phyloP scores from a whole-genome alignment of 768 basidiomycete genomes.

The Boletus barrowsii region DNA sequence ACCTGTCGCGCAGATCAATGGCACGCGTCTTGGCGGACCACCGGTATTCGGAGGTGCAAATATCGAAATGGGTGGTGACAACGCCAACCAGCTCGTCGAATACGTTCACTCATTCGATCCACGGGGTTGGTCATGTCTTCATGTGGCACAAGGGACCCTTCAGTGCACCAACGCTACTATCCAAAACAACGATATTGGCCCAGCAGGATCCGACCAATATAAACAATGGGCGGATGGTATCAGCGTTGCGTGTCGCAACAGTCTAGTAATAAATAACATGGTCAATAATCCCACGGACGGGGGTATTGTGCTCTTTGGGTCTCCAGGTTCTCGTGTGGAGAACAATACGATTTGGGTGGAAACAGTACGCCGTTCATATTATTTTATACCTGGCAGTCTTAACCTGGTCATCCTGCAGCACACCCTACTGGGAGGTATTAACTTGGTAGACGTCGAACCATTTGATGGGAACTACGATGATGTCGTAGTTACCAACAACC shows the following conservation, averaged over 20 bases:
- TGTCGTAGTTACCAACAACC: slow-evolving; percentile 65
- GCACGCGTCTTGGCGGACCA: slow-evolving; percentile 54
- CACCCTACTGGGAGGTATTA: slow-evolving; percentile 73
- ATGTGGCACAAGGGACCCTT: slow-evolving; percentile 66
- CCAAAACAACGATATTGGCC: slow-evolving; percentile 83
- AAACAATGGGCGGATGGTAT: slow-evolving; percentile 84
- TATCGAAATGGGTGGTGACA: slow-evolving; percentile 82
- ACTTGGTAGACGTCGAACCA: slow-evolving; percentile 70
- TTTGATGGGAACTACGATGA: slow-evolving; percentile 64
- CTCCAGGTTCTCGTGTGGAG: slow-evolving; percentile 67
- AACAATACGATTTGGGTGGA: slow-evolving; percentile 76
- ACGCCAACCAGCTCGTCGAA: slow-evolving; percentile 70
- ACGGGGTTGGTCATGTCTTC: slow-evolving; percentile 80
- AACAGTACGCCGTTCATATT: slow-evolving; percentile 42
- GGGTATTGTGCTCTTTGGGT: slow-evolving; percentile 74
- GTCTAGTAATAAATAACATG: slow-evolving; percentile 63
- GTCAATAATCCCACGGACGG: slow-evolving; percentile 75
- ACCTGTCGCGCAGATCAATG: slow-evolving; percentile 56
- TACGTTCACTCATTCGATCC: slow-evolving; percentile 75
- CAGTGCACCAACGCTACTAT: slow-evolving; percentile 62
- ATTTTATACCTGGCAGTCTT: not conserved
- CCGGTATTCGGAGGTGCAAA: slow-evolving; percentile 66
- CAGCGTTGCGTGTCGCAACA: slow-evolving; percentile 65
- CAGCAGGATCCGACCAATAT: slow-evolving; percentile 62
- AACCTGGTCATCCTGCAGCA: slow-evolving; percentile 37